Base-by-base conservation (phyloP, 225 moss, liverwort and hornwort species). In the Asterella californica region DNA sequence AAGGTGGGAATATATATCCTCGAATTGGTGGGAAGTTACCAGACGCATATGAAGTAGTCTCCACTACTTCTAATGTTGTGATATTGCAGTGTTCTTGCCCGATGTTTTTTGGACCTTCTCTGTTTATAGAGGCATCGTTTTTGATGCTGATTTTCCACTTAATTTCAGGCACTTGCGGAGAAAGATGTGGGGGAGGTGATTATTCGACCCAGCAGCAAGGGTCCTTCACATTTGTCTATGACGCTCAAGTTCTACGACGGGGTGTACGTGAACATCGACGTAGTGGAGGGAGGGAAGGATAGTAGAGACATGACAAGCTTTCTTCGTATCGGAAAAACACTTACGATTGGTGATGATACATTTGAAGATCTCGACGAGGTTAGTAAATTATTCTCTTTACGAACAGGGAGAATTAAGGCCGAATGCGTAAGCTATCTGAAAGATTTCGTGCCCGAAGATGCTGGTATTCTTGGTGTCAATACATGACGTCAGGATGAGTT, bases 321-420 rank as follows among this genome's bases (percentile, higher is more conserved):
- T 81, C 86, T 99, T 50, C 91, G 99, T 52, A 91, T 99, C 62
- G 99, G 99, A 64, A 99, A 95, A 86, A 90, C 92, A 47, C 92
- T 99, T 32, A 91, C 95, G 4, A 99, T 99, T 74, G 93, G 91
- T 73, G 99, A 95, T 69, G 99, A 99, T 61, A 91, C 89, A 33
- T 99, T 86, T 71, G 95, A 99, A 86, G 99, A 99, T 87, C 99
- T 99, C 84, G 99, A 99, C 74, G 99, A 99, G 99, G 99, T 97
- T 5, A 15, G 62, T 76, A 15, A 10, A 33, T 19, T 9, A 54
- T 55, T 9, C 10, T 0, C 21, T 37, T 75, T 32, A 5, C 17
- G 32, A 45, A 27, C 2, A 27, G 29, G 10, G n/a, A 27, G n/a
- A 72, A 21, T 52, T 75, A 22, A 75, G 10, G 25, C 50, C 19